phyloP scores from a whole-genome alignment of 1,139 yeast species.

The Sugiyamaella sp. region DNA sequence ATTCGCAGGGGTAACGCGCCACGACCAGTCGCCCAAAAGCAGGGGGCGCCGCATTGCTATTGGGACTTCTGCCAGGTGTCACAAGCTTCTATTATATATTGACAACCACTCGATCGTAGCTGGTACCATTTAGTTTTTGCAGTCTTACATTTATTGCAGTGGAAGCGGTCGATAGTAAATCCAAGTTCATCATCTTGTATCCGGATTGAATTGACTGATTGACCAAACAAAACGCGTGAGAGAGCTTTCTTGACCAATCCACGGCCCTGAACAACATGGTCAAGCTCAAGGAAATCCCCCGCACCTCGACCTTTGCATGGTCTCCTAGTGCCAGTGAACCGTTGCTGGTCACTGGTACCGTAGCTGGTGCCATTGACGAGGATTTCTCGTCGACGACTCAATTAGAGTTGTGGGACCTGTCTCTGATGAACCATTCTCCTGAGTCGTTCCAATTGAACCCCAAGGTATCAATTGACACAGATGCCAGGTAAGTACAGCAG shows the following conservation, averaged over 20 bases:
- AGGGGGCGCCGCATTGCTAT: conserved; percentile 2
- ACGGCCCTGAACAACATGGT: conserved; percentile 55
- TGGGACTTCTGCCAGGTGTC: conserved; percentile 16
- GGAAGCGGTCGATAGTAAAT: not conserved
- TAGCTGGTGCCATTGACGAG: conserved; percentile 92
- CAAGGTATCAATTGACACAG: conserved; percentile 57
- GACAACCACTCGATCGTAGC: too few relatives aligned
- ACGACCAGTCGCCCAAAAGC: not conserved
- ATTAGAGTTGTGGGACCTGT: conserved; percentile 77
- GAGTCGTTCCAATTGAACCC: conserved; percentile 48
- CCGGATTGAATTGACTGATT: not conserved
- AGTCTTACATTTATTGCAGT: too few relatives aligned
- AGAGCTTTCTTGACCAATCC: not conserved
- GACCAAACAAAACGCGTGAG: not conserved
- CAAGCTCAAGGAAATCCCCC: conserved; percentile 77
- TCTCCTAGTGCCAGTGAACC: conserved; percentile 72
- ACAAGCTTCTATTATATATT: not conserved
- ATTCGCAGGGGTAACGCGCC: not conserved
- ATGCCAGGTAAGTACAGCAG: conserved; percentile 38
- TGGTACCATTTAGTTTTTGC: too few relatives aligned
- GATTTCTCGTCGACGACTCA: conserved; percentile 78
- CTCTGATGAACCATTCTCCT: conserved; percentile 50
- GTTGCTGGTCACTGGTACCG: conserved; percentile 83
- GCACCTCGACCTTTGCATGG: conserved; percentile 96
- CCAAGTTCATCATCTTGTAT: not conserved